A percentile compares a stretch with the other conserved stretches of the same genome.
Evolutionary conservation across 148 eudicot species (phyloP).

Genomic region (Agrostemma githago): DNA sequence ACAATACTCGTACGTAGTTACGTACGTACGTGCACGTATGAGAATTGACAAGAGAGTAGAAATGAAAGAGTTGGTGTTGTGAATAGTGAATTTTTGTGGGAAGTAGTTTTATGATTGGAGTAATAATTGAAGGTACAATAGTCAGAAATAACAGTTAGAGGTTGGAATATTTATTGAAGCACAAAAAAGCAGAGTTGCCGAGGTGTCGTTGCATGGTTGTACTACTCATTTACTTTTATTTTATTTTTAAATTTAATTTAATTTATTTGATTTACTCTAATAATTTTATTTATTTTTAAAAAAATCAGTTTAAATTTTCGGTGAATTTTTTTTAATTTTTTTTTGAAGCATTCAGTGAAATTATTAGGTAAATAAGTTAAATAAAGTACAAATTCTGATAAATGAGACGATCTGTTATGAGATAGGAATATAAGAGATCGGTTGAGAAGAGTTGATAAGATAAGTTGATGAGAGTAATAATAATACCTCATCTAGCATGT

Average conservation of each 20-base stretch:
- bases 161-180: conserved; percentile 17
- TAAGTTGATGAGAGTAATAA: not conserved
- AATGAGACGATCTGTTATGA: no score
- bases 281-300: no score
- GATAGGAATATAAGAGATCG: no score
- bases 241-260: not conserved
- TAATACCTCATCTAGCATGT: conserved; percentile 75
- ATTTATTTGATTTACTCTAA: no score
- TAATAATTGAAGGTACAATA: conserved; percentile 20
- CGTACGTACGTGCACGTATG: not conserved
- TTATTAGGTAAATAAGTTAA: no score
- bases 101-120: not conserved
- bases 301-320: no score
- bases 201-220: not conserved
- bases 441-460: no score
- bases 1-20: not conserved
- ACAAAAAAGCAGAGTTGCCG: conserved; percentile 9
- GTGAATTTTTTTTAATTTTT: no score
- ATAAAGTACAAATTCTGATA: no score
- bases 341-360: no score
- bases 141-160: conserved; percentile 3
- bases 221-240: not conserved
- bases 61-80: not conserved
- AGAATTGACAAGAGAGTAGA: not conserved
- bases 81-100: not conserved